These are phyloP conservation scores for Rhodotorula graminis DNA, from an alignment of 768 basidiomycete species.

Conservation along the genomic window DNA sequence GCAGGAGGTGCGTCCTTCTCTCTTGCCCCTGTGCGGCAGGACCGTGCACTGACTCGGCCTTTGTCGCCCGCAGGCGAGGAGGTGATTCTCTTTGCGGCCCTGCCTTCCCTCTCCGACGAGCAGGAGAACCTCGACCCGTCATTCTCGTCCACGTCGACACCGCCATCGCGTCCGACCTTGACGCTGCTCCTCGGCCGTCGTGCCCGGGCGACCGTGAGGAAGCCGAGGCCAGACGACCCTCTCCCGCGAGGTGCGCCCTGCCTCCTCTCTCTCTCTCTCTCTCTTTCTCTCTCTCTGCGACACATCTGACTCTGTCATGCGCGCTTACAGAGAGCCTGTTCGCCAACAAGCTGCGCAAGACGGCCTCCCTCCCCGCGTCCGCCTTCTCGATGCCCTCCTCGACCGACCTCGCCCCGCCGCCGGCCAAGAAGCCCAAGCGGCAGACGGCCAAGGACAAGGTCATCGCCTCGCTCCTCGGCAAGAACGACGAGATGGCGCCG, in stretches of 20 bases:
- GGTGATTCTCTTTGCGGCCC: conserved; percentile 29
- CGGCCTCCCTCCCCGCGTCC: conserved; percentile 32
- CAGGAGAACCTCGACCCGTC: conserved; percentile 4
- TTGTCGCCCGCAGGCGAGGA: conserved; percentile 18
- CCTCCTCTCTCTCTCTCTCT: neutral
- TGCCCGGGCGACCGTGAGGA: neutral
- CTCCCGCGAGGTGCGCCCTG: conserved; percentile 26
- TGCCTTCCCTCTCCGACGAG: no score
- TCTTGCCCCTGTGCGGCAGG: neutral
- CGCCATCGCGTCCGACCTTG: neutral
- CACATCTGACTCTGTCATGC: neutral
- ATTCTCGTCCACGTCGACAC: neutral
- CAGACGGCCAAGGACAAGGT: conserved; percentile 26
- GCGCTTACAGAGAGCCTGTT: conserved; percentile 28
- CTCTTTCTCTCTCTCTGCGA: neutral
- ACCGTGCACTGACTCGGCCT: no score
- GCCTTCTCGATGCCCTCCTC: conserved; percentile 2
- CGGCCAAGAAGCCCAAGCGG: conserved; percentile 8
- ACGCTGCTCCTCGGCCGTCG: conserved; percentile 30
- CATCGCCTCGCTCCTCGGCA: conserved; percentile 15
- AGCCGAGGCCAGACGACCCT: conserved; percentile 34
- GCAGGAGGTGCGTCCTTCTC: conserved; percentile 13
- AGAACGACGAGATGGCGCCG: neutral
- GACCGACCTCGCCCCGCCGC: neutral
- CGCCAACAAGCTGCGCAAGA: conserved; percentile 31